These are phyloP conservation scores for Adansonia grandidieri DNA, from an alignment of 441 rosid genomes.

Conservation along the genomic window DNA sequence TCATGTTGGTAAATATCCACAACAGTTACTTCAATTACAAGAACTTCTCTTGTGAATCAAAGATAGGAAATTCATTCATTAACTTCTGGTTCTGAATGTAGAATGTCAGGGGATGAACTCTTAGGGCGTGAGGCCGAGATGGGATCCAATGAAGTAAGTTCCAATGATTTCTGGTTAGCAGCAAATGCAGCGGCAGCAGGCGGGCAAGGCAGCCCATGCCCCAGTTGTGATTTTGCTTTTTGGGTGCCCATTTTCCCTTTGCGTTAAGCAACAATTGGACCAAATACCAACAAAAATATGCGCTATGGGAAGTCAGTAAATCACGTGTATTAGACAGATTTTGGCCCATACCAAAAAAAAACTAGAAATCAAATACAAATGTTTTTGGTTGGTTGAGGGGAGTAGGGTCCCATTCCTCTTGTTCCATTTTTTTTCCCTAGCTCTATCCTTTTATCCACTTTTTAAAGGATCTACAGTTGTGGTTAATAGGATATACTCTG, in stretches of 20 bases:
- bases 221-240: not conserved
- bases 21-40: too few relatives aligned
- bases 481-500: not conserved
- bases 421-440: not conserved
- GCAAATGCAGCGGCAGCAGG: not conserved
- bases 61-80: too few relatives aligned
- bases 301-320: slow-evolving; percentile 3
- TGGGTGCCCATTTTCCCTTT: not conserved
- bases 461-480: not conserved
- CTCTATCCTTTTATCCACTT: slow-evolving; percentile 12
- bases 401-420: not conserved
- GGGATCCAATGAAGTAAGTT: not conserved
- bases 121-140: not conserved
- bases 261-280: not conserved
- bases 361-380: not conserved
- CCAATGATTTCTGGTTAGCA: not conserved
- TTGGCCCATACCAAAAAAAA: slow-evolving; percentile 17
- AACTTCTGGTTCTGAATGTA: too few relatives aligned
- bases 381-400: not conserved
- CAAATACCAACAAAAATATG: not conserved
- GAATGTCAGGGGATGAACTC: too few relatives aligned
- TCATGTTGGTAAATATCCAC: too few relatives aligned
- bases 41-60: too few relatives aligned
- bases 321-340: slow-evolving; percentile 26
- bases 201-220: slow-evolving; percentile 11